Percentiles rank a stretch among this genome's conserved stretches.
phyloP scores from a whole-genome alignment of 2,329 filamentous ascomycete species.

The Didymella sp. region DNA sequence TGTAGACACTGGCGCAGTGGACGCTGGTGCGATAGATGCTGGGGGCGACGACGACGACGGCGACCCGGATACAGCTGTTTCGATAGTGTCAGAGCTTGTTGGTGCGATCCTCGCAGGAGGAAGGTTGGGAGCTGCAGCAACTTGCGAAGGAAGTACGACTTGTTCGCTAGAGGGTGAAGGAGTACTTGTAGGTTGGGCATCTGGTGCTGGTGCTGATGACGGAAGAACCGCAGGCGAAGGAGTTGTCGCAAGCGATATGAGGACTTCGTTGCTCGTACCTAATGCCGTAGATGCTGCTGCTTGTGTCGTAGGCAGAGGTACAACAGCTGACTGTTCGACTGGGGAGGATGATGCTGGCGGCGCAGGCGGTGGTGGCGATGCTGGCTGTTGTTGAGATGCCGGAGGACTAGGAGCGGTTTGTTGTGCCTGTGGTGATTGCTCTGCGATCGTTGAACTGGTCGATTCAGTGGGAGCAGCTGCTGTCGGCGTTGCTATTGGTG shows the following conservation, averaged over 20 bases:
- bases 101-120: slow-evolving; percentile 27
- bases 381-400: slow-evolving; percentile 23
- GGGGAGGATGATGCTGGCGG: slow-evolving; percentile 26
- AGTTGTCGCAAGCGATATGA: slow-evolving; percentile 34
- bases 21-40: background rate
- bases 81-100: slow-evolving; percentile 42
- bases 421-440: slow-evolving; percentile 32
- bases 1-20: background rate
- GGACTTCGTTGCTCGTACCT: slow-evolving; percentile 46
- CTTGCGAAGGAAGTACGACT: slow-evolving; percentile 20
- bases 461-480: slow-evolving; percentile 29
- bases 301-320: slow-evolving; percentile 31
- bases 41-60: background rate
- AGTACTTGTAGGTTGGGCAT: slow-evolving; percentile 7
- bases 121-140: slow-evolving; percentile 11
- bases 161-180: slow-evolving; percentile 18
- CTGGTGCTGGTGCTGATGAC: slow-evolving; percentile 29
- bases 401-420: slow-evolving; percentile 27
- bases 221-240: slow-evolving; percentile 31
- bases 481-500: slow-evolving; percentile 25
- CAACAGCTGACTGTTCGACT: slow-evolving; percentile 22
- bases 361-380: slow-evolving; percentile 24
- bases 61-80: slow-evolving; percentile 28
- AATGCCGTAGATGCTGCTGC: slow-evolving; percentile 38
- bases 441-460: slow-evolving; percentile 29